Evolutionary conservation across 1,284 basidiomycete species (phyloP), one percentile per base, ranked within the genome.

Genomic region (Cutaneotrichosporon sp.): DNA sequence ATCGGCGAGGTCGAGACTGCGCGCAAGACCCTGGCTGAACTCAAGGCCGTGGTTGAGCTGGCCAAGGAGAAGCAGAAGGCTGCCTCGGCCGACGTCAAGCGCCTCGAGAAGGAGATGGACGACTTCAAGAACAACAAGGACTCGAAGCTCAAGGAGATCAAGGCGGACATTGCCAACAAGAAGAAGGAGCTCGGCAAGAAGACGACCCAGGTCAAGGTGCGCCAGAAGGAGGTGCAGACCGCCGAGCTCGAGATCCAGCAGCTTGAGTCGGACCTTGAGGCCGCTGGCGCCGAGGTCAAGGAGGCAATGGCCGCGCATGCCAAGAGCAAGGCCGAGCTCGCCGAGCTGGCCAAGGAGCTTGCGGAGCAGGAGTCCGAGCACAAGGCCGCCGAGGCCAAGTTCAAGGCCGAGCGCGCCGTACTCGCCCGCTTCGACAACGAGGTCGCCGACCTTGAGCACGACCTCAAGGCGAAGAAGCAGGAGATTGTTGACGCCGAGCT

Each of bases 61-160:
- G 88, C 92, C 8, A 87, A 89, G 74, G 83, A 87, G 60, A 90
- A 91, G 72, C 90, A 95, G 75, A 86, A 86, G 68, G 83, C 82
- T 2, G 91, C 92, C 0, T 82, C 87, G 58, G 87, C 83, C 0
- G 94, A 98, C 65, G 87, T 87, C 74, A 88, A 88, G 80, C 90
- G 89, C 67, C 87, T 98, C 25, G 91, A 98, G 80, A 89, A 89
- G 73, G 97, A 99, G 76, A 98, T 99, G 93, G 87, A 87, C 58
- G 97, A 99, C 82, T 97, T 99, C 82, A 95, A 97, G 82, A 89
- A 93, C 78, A 95, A 99, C 83, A 97, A 97, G 78, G 95, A 97
- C 60, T 92, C 92, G 52, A 99, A 99, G 81, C 90, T 95, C 59
- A 90, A 90, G 45, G 90, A 98, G 77, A 86, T 99, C 70, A 95